A percentile compares a stretch with the other conserved stretches of the same genome.
phyloP scores from a whole-genome alignment of 495 filamentous ascomycete species.

The Pseudotulostoma volvatum region DNA sequence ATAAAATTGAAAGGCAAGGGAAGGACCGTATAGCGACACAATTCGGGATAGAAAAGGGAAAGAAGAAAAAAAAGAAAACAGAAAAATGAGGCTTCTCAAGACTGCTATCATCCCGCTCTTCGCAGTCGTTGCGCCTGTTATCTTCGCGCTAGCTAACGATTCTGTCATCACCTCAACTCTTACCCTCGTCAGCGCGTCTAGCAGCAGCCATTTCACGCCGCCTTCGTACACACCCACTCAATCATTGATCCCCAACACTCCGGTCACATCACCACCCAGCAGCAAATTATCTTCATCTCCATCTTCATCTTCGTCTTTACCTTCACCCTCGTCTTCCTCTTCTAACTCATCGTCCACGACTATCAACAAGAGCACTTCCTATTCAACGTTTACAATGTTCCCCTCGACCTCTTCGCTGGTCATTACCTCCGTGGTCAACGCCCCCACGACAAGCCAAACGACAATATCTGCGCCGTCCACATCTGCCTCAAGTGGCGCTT shows the following conservation, averaged over 20 bases:
- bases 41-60: background rate
- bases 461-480: conserved; percentile 14
- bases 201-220: conserved; percentile 3
- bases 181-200: conserved; percentile 1
- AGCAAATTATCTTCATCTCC: conserved; percentile 11
- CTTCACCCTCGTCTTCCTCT: conserved; percentile 8
- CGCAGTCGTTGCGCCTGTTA: conserved; percentile 18
- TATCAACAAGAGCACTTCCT: conserved; percentile 8
- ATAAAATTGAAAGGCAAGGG: conserved; percentile 2
- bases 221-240: conserved; percentile 5
- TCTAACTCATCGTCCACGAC: conserved; percentile 10
- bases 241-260: conserved; percentile 5
- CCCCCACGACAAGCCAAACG: conserved; percentile 7
- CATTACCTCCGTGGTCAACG: conserved; percentile 1
- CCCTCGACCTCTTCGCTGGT: background rate
- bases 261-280: conserved; percentile 2
- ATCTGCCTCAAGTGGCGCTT: conserved; percentile 15
- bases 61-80: conserved; percentile 3
- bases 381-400: background rate
- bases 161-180: conserved; percentile 9
- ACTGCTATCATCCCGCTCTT: conserved; percentile 25
- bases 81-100: conserved; percentile 7
- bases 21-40: background rate
- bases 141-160: conserved; percentile 14
- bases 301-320: conserved; percentile 8